Evolutionary conservation across 108 stramenopile species (phyloP), one percentile per base, ranked within the genome.

Genomic region (Nitzschia sp.): DNA sequence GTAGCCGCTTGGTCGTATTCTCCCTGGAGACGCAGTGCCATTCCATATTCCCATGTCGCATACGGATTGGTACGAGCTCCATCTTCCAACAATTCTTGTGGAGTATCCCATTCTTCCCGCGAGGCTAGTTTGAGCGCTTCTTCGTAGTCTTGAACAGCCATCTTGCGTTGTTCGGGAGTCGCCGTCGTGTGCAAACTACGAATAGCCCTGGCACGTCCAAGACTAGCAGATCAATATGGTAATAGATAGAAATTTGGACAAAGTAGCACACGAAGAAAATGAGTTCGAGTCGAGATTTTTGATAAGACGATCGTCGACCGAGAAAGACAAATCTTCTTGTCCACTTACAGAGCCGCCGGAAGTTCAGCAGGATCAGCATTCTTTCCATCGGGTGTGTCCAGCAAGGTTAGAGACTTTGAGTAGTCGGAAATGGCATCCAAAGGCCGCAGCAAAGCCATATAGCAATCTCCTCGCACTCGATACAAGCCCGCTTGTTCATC

Each of bases 21-120:
- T 1, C 68, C 75, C 15, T 70, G 68, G 21, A 55, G 50, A 55
- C 91, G 72, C 6, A 82, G 35, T 17, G 82, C 79, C 72, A 77
- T 87, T 1, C 91, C 91, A 80, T 88, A 92, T 85, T 92, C 91
- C 87, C 88, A 92, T 0, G 87, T 80, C 0, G 91, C 87, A 55
- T 92, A 92, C 0, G 91, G 91, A 71, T 92, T 92, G 17, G 80
- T 61, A 27, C 63, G 64, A 41, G 86, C 84, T 44, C 91, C 91
- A 63, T 91, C 81, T 45, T 75, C 81, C 28, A 67, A 56, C 22
- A 66, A 28, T 59, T 84, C 84, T 34, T 63, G 69, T 26, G 72
- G 66, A 3, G 79, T 78, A 29, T 91, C 85, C 73, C 75, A 86
- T 41, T 83, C 85, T 9, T 86, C 79, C 22, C 80, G 60, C 21